Evolutionary conservation across 1,139 yeast genomes (phyloP).

Genomic region (Yamadazyma atlantica): DNA sequence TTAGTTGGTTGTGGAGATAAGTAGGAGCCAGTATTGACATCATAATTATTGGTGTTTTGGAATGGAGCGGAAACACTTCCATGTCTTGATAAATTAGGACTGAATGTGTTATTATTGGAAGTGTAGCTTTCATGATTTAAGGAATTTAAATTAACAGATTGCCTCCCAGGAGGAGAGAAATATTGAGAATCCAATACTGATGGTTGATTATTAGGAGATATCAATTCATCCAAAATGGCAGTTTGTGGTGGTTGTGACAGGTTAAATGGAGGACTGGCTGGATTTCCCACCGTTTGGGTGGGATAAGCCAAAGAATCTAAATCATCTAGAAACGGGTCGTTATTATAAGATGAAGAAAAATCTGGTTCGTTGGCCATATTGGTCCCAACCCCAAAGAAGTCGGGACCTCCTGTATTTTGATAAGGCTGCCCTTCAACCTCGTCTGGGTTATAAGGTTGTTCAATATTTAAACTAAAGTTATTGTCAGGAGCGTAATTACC

Average conservation of each 20-base stretch:
- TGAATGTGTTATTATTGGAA: slow-evolving; percentile 19
- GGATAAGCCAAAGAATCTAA: slow-evolving; percentile 22
- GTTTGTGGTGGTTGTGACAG: slow-evolving; percentile 17
- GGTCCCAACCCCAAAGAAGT: slow-evolving; percentile 15
- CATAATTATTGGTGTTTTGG: slow-evolving; percentile 18
- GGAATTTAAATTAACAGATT: slow-evolving; percentile 9
- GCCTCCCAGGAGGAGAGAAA: slow-evolving; percentile 39
- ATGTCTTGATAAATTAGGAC: slow-evolving; percentile 33
- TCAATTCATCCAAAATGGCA: slow-evolving; percentile 35
- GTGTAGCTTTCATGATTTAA: slow-evolving; percentile 2
- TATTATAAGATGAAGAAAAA: slow-evolving; percentile 17
- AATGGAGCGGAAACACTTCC: slow-evolving; percentile 33
- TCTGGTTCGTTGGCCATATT: slow-evolving; percentile 10
- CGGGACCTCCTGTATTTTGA: slow-evolving; percentile 16
- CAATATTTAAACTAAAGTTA: slow-evolving; percentile 14
- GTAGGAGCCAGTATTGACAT: slow-evolving; percentile 22
- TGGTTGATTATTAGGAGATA: slow-evolving; percentile 29
- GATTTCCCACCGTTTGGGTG: slow-evolving; percentile 6
- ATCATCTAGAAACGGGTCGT: slow-evolving; percentile 39
- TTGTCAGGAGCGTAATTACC: slow-evolving; percentile 7
- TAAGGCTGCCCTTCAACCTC: slow-evolving; percentile 10
- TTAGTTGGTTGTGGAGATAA: slow-evolving; percentile 29
- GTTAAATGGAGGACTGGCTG: slow-evolving; percentile 6
- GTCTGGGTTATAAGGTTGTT: slow-evolving; percentile 14
- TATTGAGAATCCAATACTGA: slow-evolving; percentile 39